Percentiles rank a stretch among this genome's conserved stretches.
Conservation (phyloP, 1,284 basidiomycete species). For the Ustilago crameri region DNA sequence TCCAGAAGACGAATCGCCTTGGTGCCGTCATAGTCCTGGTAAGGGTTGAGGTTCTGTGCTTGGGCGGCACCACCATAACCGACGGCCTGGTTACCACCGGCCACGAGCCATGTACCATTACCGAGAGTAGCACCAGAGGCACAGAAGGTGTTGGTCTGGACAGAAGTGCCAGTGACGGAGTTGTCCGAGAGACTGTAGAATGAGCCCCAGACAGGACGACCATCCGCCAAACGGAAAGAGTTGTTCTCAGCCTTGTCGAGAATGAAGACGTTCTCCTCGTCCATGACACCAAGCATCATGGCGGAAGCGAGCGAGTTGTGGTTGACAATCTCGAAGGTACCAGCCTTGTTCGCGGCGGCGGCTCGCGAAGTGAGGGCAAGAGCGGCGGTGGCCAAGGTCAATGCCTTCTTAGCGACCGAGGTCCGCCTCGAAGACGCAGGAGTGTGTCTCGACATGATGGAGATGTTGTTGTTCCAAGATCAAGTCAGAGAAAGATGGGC, state of each 20-base stretch:
- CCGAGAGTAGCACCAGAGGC: constrained; percentile 67
- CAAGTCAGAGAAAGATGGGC: neutral
- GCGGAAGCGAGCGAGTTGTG: constrained; percentile 63
- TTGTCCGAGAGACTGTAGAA: constrained; percentile 59
- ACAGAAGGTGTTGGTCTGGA: constrained; percentile 69
- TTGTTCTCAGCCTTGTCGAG: constrained; percentile 70
- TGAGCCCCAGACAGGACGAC: constrained; percentile 61
- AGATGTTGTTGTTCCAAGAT: neutral
- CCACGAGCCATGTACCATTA: constrained; percentile 68
- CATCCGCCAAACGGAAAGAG: constrained; percentile 36
- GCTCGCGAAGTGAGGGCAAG: constrained; percentile 35
- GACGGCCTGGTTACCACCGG: constrained; percentile 68
- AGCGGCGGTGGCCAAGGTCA: constrained; percentile 30
- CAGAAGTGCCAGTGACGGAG: constrained; percentile 54
- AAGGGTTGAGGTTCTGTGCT: constrained; percentile 47
- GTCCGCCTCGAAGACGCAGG: constrained; percentile 27
- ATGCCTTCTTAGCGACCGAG: constrained; percentile 28
- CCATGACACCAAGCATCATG: constrained; percentile 67
- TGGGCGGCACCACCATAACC: constrained; percentile 58
- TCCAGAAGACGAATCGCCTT: constrained; percentile 64
- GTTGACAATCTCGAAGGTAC: constrained; percentile 60
- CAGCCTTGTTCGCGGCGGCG: constrained; percentile 35
- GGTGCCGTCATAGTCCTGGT: constrained; percentile 63
- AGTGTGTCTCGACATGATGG: constrained; percentile 24
- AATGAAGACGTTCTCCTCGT: constrained; percentile 67